phyloP scores from a whole-genome alignment of 345 rosid genomes.

The Orychophragmus violaceus region DNA sequence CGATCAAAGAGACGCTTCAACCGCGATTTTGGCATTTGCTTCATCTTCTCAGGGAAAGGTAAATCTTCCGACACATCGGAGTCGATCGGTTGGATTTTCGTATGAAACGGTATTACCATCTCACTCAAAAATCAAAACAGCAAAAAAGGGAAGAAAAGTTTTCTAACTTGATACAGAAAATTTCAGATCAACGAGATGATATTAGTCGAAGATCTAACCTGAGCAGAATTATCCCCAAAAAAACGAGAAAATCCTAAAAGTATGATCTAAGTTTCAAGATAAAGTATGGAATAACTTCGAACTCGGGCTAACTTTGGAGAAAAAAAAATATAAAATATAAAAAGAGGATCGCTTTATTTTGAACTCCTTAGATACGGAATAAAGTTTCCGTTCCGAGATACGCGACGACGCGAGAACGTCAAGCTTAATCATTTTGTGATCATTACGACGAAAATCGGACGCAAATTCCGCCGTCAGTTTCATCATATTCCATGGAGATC shows the following conservation, averaged over 20 bases:
- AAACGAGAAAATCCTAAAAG: background rate
- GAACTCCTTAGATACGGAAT: constrained; percentile 29
- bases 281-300: constrained; percentile 39
- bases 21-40: constrained; percentile 64
- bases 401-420: constrained; percentile 41
- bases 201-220: background rate
- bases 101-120: constrained; percentile 39
- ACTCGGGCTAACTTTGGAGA: constrained; percentile 29
- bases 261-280: constrained; percentile 32
- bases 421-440: constrained; percentile 16
- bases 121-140: background rate
- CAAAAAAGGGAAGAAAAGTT: background rate
- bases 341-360: constrained; percentile 36
- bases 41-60: constrained; percentile 37
- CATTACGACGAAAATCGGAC: background rate
- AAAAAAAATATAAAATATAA: constrained; percentile 20
- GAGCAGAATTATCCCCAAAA: constrained; percentile 11
- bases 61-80: constrained; percentile 34
- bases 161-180: background rate
- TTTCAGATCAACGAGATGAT: background rate
- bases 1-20: constrained; percentile 84
- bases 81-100: constrained; percentile 86
- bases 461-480: constrained; percentile 14
- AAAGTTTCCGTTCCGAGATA: constrained; percentile 41
- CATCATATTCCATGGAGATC: background rate